Evolutionary conservation across 75 land plant genomes (phyloP), one percentile per base, ranked within the genome.

Genomic region (Selaginella moellendorffii): DNA sequence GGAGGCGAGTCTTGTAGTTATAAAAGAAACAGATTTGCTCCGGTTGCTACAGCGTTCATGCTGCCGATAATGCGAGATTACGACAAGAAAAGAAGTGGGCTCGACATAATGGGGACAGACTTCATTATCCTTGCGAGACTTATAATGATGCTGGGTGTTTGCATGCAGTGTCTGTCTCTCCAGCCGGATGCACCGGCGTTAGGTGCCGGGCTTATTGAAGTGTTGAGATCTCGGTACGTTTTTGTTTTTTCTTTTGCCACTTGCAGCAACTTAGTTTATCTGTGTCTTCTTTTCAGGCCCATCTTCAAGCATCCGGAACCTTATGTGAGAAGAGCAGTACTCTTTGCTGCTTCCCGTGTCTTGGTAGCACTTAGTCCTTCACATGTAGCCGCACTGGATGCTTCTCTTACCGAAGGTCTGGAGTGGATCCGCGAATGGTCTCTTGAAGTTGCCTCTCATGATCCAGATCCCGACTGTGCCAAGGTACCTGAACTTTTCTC

Each of bases 361-460:
- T 64, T 92, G 63, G 22, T 80, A 23, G 79, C 97, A 27, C 81
- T 92, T 68, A 89, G 88, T 71, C 97, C 96, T 26, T 83, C 89
- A 58, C 77, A 72, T 69, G 77, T 92, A 12, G 81, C 64, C 29
- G 77, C 78, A 52, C 82, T 82, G 42, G 85, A 85, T 69, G 36
- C 23, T 25, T 82, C 78, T 21, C 69, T 92, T 30, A 69, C 76
- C 14, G 61, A 54, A 54, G 85, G 87, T 36, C 87, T 92, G 20
- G 96, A 92, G 58, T 92, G 97, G 97, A 68, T 92, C 29, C 95
- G 96, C 26, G 74, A 75, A 12, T 92, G 81, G 82, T 82, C 95
- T 20, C 78, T 85, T 65, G 72, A 79, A 52, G 81, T 85, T 54
- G 82, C 80, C 73, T 86, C 84, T 20, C 72, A 80, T 28, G 97